Percentiles rank a stretch among this genome's conserved stretches.
phyloP scores from a whole-genome alignment of 2,329 filamentous ascomycete species.

The Diaporthe helianthi region DNA sequence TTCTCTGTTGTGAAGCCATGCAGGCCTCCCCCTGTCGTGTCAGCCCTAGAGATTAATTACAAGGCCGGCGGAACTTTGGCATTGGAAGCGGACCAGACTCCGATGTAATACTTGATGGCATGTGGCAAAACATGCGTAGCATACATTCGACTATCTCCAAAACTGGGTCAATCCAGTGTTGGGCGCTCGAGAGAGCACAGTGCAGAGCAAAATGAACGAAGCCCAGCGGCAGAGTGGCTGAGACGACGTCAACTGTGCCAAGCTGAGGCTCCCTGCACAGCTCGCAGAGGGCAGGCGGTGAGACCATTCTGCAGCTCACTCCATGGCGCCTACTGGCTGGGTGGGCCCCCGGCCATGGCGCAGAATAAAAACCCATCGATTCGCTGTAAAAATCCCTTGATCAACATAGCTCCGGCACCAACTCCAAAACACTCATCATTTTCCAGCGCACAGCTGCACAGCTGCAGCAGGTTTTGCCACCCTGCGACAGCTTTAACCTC shows the following conservation, averaged over 20 bases:
- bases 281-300: conserved; percentile 5
- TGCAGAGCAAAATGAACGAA: neutral
- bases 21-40: no score
- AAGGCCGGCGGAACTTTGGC: no score
- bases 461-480: conserved; percentile 17
- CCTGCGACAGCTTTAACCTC: neutral
- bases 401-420: conserved; percentile 12
- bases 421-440: conserved; percentile 15
- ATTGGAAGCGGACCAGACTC: no score
- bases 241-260: neutral
- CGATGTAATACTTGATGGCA: neutral
- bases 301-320: neutral
- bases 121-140: neutral
- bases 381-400: conserved; percentile 4
- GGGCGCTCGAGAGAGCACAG: no score
- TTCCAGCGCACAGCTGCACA: conserved; percentile 8
- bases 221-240: no score
- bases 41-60: no score
- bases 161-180: no score
- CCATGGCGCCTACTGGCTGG: neutral
- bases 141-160: neutral
- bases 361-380: conserved; percentile 21
- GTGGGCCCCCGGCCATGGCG: neutral
- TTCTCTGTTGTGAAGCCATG: no score
- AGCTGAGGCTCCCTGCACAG: neutral